A percentile compares a stretch with the other conserved stretches of the same genome.
Conservation (phyloP, 2,329 filamentous ascomycete species). For the Ceratocystis variospora region DNA sequence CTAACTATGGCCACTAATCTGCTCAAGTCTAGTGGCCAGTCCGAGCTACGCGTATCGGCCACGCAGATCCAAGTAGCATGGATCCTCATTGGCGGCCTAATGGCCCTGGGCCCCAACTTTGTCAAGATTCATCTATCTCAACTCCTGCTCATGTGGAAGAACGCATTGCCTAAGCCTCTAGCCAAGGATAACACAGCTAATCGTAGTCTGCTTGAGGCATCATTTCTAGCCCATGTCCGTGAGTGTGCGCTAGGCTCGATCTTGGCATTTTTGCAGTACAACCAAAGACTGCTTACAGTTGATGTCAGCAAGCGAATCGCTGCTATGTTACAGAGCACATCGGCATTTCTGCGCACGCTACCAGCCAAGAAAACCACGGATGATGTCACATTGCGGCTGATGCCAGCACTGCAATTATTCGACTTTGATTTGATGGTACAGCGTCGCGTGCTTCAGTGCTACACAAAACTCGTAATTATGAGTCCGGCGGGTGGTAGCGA, state of each 20-base stretch:
- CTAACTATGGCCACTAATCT: constrained; percentile 82
- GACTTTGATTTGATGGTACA: constrained; percentile 91
- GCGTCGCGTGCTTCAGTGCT: constrained; percentile 84
- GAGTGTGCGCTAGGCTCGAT: constrained; percentile 90
- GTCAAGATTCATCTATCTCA: constrained; percentile 97
- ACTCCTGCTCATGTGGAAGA: constrained; percentile 88
- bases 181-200: constrained; percentile 80
- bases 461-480: constrained; percentile 76
- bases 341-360: constrained; percentile 72
- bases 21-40: constrained; percentile 81
- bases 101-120: constrained; percentile 94
- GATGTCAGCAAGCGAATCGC: constrained; percentile 90
- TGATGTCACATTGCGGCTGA: constrained; percentile 70
- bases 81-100: constrained; percentile 90
- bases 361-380: constrained; percentile 74
- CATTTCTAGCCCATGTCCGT: constrained; percentile 83
- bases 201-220: constrained; percentile 73
- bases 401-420: constrained; percentile 72
- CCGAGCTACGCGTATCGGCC: constrained; percentile 77
- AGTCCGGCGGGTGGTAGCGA: constrained; percentile 77
- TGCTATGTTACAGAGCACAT: constrained; percentile 88
- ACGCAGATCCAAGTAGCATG: constrained; percentile 96
- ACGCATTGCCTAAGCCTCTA: constrained; percentile 86
- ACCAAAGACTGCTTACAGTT: constrained; percentile 76
- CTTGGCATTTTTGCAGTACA: constrained; percentile 83